A percentile compares a stretch with the other conserved stretches of the same genome.
Evolutionary conservation across 176 grass and related monocot species (phyloP).

Genomic region (Phoenix roebelenii): DNA sequence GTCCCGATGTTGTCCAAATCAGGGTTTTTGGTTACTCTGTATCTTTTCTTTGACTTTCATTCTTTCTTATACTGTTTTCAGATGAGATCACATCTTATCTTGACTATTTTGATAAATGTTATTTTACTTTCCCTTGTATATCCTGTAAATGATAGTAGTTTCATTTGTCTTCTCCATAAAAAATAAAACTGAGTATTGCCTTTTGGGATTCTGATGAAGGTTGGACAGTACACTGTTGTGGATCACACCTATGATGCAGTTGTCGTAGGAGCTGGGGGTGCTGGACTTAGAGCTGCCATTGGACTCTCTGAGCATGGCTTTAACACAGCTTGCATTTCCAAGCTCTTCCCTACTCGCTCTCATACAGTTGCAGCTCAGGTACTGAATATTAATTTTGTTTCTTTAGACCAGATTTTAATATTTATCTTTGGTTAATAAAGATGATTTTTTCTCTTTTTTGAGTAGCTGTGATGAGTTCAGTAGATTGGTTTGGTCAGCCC

Average conservation of each 20-base stretch:
- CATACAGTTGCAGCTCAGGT: slow-evolving; percentile 94
- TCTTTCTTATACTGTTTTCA: neutral
- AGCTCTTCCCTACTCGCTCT: slow-evolving; percentile 93
- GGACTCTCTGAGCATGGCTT: slow-evolving; percentile 92
- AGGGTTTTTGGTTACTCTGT: too few species aligned
- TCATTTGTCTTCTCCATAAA: neutral
- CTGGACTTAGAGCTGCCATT: slow-evolving; percentile 83
- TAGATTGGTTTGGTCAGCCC: too few species aligned
- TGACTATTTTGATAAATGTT: neutral
- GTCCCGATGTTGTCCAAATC: too few species aligned
- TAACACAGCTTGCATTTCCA: slow-evolving; percentile 94
- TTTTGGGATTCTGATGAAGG: slow-evolving; percentile 11
- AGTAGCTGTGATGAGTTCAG: too few species aligned
- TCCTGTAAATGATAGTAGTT: neutral
- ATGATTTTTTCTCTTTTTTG: too few species aligned
- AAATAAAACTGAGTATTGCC: neutral
- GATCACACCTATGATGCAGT: slow-evolving; percentile 95
- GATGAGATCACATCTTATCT: neutral
- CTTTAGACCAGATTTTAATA: too few species aligned
- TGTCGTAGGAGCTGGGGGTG: slow-evolving; percentile 82
- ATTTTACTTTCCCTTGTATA: neutral
- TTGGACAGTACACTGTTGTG: slow-evolving; percentile 67
- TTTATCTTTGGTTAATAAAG: too few species aligned
- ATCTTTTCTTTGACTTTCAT: neutral
- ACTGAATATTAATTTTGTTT: neutral